Percentiles rank a stretch among this genome's conserved stretches.
These are phyloP conservation scores for Pseudocercospora crystallina DNA, from an alignment of 2,329 filamentous ascomycete species.

Conservation along the genomic window DNA sequence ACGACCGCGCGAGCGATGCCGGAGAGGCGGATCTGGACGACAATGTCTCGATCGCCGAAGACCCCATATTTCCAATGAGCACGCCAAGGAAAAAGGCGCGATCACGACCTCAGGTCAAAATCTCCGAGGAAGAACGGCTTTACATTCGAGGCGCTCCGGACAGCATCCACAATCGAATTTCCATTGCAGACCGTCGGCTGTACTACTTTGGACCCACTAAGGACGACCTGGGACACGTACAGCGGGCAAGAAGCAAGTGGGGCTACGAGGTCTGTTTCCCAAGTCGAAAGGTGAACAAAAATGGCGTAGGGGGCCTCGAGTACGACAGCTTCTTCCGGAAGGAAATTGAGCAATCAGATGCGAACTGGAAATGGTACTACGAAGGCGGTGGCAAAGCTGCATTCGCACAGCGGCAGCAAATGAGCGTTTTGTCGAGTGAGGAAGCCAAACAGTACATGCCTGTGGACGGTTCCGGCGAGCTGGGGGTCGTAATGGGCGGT, in stretches of 20 bases:
- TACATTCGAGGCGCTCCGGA: slow-evolving; percentile 30
- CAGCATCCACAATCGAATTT: slow-evolving; percentile 25
- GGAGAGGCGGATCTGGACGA: slow-evolving; percentile 40
- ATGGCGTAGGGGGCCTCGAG: slow-evolving; percentile 41
- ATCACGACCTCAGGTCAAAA: background rate
- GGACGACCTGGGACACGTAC: slow-evolving; percentile 50
- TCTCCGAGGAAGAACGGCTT: slow-evolving; percentile 9
- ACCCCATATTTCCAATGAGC: slow-evolving; percentile 2
- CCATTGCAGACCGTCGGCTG: slow-evolving; percentile 48
- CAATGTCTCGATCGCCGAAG: slow-evolving; percentile 26
- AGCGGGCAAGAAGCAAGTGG: slow-evolving; percentile 55
- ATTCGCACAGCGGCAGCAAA: slow-evolving; percentile 46
- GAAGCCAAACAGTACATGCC: slow-evolving; percentile 47
- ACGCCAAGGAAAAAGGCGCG: too few relatives aligned
- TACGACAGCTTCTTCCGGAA: slow-evolving; percentile 46
- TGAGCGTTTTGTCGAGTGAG: slow-evolving; percentile 36
- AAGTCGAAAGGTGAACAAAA: slow-evolving; percentile 38
- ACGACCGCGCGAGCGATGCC: slow-evolving; percentile 34
- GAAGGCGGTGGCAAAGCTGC: slow-evolving; percentile 35
- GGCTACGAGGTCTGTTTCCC: slow-evolving; percentile 53
- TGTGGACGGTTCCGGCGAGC: slow-evolving; percentile 28
- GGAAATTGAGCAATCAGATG: slow-evolving; percentile 45
- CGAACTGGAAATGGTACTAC: slow-evolving; percentile 57
- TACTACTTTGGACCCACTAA: slow-evolving; percentile 53
- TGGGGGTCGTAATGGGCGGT: slow-evolving; percentile 54